Evolutionary conservation across 1,139 yeast genomes (phyloP).

Genomic region (Geotrichum fermentans): DNA sequence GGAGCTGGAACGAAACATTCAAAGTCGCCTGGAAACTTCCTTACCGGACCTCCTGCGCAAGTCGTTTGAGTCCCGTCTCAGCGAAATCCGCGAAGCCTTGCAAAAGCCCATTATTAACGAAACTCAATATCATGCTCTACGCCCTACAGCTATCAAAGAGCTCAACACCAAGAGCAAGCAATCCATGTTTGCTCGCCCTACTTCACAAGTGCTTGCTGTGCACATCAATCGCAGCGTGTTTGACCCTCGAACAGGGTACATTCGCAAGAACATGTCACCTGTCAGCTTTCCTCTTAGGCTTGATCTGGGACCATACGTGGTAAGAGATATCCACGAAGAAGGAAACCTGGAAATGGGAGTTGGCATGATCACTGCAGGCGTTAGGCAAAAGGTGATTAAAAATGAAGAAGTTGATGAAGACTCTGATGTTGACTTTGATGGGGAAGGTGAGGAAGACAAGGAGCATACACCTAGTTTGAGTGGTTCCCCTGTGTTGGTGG

Average conservation of each 20-base stretch:
- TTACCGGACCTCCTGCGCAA: slow-evolving; percentile 23
- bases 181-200: slow-evolving; percentile 67
- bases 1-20: slow-evolving; percentile 42
- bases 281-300: slow-evolving; percentile 69
- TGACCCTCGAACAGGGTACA: slow-evolving; percentile 78
- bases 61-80: slow-evolving; percentile 50
- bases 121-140: slow-evolving; percentile 66
- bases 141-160: slow-evolving; percentile 68
- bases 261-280: slow-evolving; percentile 75
- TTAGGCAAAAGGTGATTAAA: slow-evolving; percentile 40
- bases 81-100: slow-evolving; percentile 55
- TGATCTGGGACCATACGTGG: slow-evolving; percentile 64
- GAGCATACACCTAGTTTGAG: slow-evolving; percentile 17
- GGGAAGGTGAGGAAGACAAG: slow-evolving; percentile 25
- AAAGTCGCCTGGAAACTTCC: neutral
- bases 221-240: slow-evolving; percentile 91
- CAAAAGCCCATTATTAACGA: slow-evolving; percentile 68
- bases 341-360: slow-evolving; percentile 75
- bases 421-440: slow-evolving; percentile 20
- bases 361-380: slow-evolving; percentile 45
- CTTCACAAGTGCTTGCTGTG: slow-evolving; percentile 70
- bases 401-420: slow-evolving; percentile 34
- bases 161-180: slow-evolving; percentile 82
- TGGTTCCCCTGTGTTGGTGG: neutral
- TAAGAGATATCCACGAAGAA: slow-evolving; percentile 52